Evolutionary conservation across 73 alveolate species (phyloP).

Genomic region (Paramecium octaurelia): DNA sequence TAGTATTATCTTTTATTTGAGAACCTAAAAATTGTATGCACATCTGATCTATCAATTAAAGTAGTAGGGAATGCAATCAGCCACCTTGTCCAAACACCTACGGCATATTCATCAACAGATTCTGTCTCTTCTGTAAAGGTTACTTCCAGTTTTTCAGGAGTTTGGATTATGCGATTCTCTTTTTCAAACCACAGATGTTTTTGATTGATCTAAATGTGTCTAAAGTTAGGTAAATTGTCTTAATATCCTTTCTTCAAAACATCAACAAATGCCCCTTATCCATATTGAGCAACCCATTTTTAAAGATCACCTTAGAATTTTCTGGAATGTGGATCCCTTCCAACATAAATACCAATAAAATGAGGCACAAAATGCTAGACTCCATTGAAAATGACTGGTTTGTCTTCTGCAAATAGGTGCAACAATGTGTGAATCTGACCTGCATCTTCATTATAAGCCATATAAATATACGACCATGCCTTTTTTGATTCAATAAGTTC

Average conservation of each 20-base stretch:
- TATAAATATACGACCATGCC: conserved; percentile 32
- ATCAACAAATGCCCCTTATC: background rate
- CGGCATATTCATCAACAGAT: conserved; percentile 42
- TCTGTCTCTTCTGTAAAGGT: background rate
- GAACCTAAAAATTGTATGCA: conserved; percentile 30
- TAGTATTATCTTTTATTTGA: background rate
- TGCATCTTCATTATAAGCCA: background rate
- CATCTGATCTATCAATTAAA: background rate
- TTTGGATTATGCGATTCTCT: background rate
- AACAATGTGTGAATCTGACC: background rate
- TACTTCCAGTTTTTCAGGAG: background rate
- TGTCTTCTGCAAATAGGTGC: conserved; percentile 16
- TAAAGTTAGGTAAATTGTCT: background rate
- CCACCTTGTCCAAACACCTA: conserved; percentile 55
- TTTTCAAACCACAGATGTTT: background rate
- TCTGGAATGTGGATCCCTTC: background rate
- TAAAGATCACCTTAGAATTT: background rate
- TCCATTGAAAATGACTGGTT: conserved; percentile 9
- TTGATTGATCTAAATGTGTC: background rate
- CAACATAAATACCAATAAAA: conserved; percentile 32
- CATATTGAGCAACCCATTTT: conserved; percentile 32
- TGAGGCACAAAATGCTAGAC: conserved; percentile 26
- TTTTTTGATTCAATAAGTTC: background rate
- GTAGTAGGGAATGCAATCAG: conserved; percentile 15
- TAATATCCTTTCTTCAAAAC: background rate